These are phyloP conservation scores for Verticillium isaacii DNA, from an alignment of 2,329 filamentous ascomycete species.

Conservation along the genomic window DNA sequence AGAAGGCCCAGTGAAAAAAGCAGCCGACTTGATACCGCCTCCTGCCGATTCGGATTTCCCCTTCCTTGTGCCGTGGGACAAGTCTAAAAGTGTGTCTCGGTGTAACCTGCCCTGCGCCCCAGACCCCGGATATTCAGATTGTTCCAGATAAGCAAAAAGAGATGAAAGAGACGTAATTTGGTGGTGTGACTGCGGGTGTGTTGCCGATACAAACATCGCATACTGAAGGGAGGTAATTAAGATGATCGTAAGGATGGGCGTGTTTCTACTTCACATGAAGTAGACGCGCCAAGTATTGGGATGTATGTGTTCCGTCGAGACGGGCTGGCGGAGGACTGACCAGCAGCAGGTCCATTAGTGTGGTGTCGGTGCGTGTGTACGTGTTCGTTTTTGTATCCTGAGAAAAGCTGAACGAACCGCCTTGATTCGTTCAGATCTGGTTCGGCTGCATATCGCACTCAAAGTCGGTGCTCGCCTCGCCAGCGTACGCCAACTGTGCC, in stretches of 20 bases:
- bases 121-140: background rate
- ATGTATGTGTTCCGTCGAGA: background rate
- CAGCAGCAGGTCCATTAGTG: background rate
- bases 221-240: background rate
- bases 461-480: constrained; percentile 30
- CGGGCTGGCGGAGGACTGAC: background rate
- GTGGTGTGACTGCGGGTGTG: background rate
- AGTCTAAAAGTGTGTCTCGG: background rate
- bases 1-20: background rate
- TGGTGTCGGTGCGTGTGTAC: background rate
- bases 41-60: background rate
- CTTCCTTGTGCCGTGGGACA: background rate
- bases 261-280: background rate
- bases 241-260: background rate
- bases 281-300: background rate
- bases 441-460: constrained; percentile 20
- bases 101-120: background rate
- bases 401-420: background rate
- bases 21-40: background rate
- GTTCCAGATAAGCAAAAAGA: background rate
- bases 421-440: constrained; percentile 12
- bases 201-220: background rate
- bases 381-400: background rate
- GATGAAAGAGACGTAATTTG: background rate
- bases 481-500: constrained; percentile 66